These are phyloP conservation scores for Oldenlandia corymbosa DNA, from an alignment of 257 asterid species.

Conservation along the genomic window DNA sequence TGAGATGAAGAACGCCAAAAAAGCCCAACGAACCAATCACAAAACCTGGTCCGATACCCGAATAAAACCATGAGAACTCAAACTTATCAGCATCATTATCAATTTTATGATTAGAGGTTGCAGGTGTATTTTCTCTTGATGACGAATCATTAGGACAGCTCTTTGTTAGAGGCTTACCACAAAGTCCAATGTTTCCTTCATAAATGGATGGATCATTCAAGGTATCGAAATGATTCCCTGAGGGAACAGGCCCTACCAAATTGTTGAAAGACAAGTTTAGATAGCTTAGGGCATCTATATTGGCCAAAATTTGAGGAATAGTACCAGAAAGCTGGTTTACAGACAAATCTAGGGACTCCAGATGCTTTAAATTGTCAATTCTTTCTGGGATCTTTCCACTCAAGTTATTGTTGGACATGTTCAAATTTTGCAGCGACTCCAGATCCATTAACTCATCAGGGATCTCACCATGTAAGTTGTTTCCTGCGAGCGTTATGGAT, in stretches of 20 bases:
- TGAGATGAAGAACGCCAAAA: constrained; percentile 1
- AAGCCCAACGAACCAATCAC: constrained; percentile 18
- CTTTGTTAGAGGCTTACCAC: constrained; percentile 2
- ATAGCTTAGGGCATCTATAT: constrained; percentile 23
- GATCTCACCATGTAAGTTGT: constrained; percentile 11
- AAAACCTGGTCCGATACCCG: constrained; percentile 20
- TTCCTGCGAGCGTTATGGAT: constrained; percentile 16
- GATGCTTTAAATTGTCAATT: constrained; percentile 20
- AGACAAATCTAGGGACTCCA: constrained; percentile 35
- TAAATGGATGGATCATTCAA: constrained; percentile 5
- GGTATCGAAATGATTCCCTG: constrained; percentile 28
- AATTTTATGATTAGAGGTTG: background rate
- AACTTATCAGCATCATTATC: background rate
- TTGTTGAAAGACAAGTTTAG: constrained; percentile 30
- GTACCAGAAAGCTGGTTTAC: constrained; percentile 24
- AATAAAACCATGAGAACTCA: background rate
- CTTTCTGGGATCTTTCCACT: constrained; percentile 27
- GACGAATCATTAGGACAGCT: background rate
- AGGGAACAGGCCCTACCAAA: constrained; percentile 27
- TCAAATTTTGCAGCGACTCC: constrained; percentile 15
- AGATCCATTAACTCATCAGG: constrained; percentile 18
- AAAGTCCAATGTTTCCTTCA: constrained; percentile 5
- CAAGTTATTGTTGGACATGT: constrained; percentile 23
- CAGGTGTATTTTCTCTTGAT: background rate
- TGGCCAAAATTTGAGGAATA: constrained; percentile 22